Evolutionary conservation across 768 basidiomycete genomes (phyloP).

Genomic region (Podaxis sp.): DNA sequence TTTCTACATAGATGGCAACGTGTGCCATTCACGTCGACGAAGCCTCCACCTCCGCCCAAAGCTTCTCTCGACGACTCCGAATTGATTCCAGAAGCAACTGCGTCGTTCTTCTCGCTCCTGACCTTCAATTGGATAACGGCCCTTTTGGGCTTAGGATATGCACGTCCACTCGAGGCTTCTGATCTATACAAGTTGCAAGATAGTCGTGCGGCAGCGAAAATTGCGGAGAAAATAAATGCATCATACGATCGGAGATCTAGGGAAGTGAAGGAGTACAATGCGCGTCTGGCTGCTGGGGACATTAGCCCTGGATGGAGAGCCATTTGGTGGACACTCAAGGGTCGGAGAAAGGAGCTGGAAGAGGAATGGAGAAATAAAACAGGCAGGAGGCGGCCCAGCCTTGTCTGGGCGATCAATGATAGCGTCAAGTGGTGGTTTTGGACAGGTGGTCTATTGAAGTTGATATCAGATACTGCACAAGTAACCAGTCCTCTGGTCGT

Average conservation of each 20-base stretch:
- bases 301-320: slow-evolving; percentile 52
- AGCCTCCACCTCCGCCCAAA: slow-evolving; percentile 42
- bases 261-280: slow-evolving; percentile 70
- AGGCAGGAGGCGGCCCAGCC: slow-evolving; percentile 62
- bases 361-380: slow-evolving; percentile 60
- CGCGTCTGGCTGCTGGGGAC: slow-evolving; percentile 60
- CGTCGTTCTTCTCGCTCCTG: slow-evolving; percentile 54
- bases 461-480: slow-evolving; percentile 69
- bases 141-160: slow-evolving; percentile 71
- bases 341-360: slow-evolving; percentile 53
- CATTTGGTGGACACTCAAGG: slow-evolving; percentile 60
- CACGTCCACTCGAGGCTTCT: slow-evolving; percentile 73
- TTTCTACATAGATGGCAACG: slow-evolving; percentile 25
- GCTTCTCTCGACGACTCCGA: slow-evolving; percentile 57
- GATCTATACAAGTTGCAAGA: slow-evolving; percentile 82
- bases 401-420: slow-evolving; percentile 71
- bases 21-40: slow-evolving; percentile 39
- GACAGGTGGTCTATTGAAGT: slow-evolving; percentile 58
- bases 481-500: slow-evolving; percentile 76
- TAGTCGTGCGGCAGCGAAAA: slow-evolving; percentile 51
- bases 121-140: slow-evolving; percentile 78
- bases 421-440: slow-evolving; percentile 79
- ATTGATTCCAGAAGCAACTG: slow-evolving; percentile 64
- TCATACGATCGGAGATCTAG: slow-evolving; percentile 61
- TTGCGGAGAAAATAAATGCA: slow-evolving; percentile 60